Conservation (phyloP, 257 asterid genomes). For the Nicotiana undulata region DNA sequence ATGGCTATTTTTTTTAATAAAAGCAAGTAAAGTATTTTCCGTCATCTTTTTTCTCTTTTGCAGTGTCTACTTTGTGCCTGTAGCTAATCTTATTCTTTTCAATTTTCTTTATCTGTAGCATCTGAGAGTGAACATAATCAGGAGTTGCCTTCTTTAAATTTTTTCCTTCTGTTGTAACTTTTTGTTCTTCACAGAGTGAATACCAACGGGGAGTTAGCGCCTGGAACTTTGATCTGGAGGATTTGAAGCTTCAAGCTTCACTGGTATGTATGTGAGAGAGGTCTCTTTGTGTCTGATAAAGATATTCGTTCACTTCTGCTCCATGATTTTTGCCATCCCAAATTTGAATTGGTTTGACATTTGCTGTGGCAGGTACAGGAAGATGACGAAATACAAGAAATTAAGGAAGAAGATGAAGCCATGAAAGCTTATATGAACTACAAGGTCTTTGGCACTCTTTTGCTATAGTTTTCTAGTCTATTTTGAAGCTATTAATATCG, state of each 20-base stretch:
- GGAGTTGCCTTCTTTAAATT: not conserved
- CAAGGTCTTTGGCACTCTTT: conserved; percentile 33
- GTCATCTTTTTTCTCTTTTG: not conserved
- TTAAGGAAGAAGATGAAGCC: conserved; percentile 55
- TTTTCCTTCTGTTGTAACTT: not conserved
- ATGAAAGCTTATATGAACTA: conserved; percentile 24
- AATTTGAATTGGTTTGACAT: not conserved
- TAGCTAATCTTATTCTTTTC: not conserved
- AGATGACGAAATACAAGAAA: conserved; percentile 69
- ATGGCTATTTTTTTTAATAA: not conserved
- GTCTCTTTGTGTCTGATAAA: not conserved
- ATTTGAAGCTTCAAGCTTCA: conserved; percentile 89
- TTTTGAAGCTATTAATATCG: not conserved
- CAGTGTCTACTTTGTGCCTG: not conserved
- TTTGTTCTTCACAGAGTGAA: conserved; percentile 60
- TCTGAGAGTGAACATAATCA: not conserved
- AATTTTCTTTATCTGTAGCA: not conserved
- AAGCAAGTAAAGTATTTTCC: not conserved
- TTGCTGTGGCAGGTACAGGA: conserved; percentile 63
- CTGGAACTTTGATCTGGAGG: conserved; percentile 97
- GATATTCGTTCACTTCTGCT: not conserved
- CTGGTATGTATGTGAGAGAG: conserved; percentile 43
- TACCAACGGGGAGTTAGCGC: conserved; percentile 99
- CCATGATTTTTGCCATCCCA: not conserved
- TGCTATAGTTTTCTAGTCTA: not conserved